phyloP scores from a whole-genome alignment of 2,329 filamentous ascomycete species.

The Emmonsiellopsis sp. region DNA sequence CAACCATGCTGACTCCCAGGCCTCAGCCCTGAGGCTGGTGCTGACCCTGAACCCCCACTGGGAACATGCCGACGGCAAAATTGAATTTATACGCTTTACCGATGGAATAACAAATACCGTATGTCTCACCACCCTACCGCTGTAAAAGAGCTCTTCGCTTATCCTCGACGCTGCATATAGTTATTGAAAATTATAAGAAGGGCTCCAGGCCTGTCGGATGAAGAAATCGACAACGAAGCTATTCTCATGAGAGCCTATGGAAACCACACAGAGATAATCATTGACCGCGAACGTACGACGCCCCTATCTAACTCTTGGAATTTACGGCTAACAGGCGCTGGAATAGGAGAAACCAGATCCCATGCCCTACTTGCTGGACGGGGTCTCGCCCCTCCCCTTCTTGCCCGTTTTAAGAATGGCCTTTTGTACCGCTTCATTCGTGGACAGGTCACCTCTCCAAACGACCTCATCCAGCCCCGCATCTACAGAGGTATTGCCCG shows the following conservation, averaged over 20 bases:
- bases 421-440: conserved; percentile 88
- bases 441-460: conserved; percentile 68
- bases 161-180: conserved; percentile 21
- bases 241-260: conserved; percentile 89
- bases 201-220: conserved; percentile 57
- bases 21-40: conserved; percentile 71
- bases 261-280: conserved; percentile 85
- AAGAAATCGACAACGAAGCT: conserved; percentile 73
- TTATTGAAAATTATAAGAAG: conserved; percentile 43
- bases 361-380: conserved; percentile 81
- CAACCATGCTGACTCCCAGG: conserved; percentile 65
- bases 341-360: conserved; percentile 51
- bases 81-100: conserved; percentile 86
- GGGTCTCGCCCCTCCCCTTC: conserved; percentile 72
- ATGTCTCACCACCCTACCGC: conserved; percentile 21
- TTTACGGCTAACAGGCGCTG: conserved; percentile 22
- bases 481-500: conserved; percentile 78
- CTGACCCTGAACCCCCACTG: conserved; percentile 75
- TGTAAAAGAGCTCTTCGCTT: background rate
- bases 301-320: conserved; percentile 14
- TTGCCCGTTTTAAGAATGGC: conserved; percentile 91
- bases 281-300: conserved; percentile 79
- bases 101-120: conserved; percentile 97
- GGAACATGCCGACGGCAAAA: conserved; percentile 60
- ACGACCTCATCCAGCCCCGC: conserved; percentile 65